phyloP scores from a whole-genome alignment of 2,329 filamentous ascomycete species.

The Pseudocercospora fuligena region DNA sequence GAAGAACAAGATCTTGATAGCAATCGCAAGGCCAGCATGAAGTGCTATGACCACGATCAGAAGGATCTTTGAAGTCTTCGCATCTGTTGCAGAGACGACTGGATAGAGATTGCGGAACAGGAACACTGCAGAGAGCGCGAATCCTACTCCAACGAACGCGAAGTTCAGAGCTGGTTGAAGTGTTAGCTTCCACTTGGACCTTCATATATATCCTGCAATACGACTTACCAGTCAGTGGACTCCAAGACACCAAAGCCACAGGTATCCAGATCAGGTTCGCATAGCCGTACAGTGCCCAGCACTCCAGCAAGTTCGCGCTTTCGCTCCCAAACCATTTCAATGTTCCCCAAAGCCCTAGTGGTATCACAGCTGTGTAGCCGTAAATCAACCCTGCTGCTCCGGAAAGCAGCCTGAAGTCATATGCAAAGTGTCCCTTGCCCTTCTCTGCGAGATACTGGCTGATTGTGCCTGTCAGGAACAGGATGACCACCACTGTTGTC shows the following conservation, averaged over 20 bases:
- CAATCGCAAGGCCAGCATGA: constrained; percentile 86
- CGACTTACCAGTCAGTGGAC: constrained; percentile 67
- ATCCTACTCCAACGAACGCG: constrained; percentile 87
- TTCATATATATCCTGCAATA: background rate
- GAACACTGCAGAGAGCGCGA: constrained; percentile 81
- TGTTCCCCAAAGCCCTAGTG: constrained; percentile 81
- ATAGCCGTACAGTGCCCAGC: constrained; percentile 95
- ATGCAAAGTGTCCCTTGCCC: constrained; percentile 74
- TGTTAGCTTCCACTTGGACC: constrained; percentile 20
- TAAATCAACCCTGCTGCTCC: constrained; percentile 92
- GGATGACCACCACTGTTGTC: constrained; percentile 91
- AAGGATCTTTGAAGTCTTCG: constrained; percentile 85
- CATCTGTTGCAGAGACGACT: constrained; percentile 88
- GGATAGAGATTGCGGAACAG: constrained; percentile 81
- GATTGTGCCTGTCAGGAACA: constrained; percentile 94
- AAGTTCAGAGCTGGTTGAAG: constrained; percentile 74
- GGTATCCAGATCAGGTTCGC: constrained; percentile 96
- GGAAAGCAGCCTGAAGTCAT: constrained; percentile 87
- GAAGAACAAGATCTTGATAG: constrained; percentile 97
- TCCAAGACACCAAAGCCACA: constrained; percentile 90
- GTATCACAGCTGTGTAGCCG: constrained; percentile 86
- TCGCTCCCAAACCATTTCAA: constrained; percentile 96
- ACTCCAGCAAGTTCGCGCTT: constrained; percentile 90
- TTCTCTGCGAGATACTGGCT: constrained; percentile 80
- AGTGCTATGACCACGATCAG: constrained; percentile 81